Percentiles rank a stretch among this genome's conserved stretches.
Conservation (phyloP, 75 land plant species). For the Cupressus sempervirens region DNA sequence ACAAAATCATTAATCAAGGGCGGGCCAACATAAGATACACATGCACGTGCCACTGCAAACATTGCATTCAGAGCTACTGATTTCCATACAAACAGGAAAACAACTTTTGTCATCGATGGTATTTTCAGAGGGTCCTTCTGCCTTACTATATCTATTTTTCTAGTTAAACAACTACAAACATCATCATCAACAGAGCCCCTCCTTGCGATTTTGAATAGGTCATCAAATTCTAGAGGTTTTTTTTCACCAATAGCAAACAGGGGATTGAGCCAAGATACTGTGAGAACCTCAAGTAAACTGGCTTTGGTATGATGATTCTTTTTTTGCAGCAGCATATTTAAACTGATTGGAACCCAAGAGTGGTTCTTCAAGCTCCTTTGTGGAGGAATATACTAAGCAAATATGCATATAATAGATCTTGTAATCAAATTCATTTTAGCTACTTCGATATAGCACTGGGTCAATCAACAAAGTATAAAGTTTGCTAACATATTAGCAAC, state of each 20-base stretch:
- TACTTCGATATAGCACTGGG: too few species aligned
- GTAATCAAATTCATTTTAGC: too few species aligned
- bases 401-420: too few species aligned
- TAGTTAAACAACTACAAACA: conserved; percentile 34
- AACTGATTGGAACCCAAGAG: conserved; percentile 33
- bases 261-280: conserved; percentile 83
- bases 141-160: conserved; percentile 24
- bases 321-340: conserved; percentile 11
- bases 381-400: neutral
- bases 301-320: conserved; percentile 50
- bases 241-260: conserved; percentile 56
- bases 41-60: conserved; percentile 46
- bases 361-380: conserved; percentile 39
- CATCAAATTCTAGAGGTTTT: conserved; percentile 65
- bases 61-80: conserved; percentile 62
- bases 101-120: conserved; percentile 48
- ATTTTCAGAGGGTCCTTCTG: conserved; percentile 26
- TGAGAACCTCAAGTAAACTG: conserved; percentile 48
- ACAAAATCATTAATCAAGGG: conserved; percentile 85
- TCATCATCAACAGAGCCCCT: conserved; percentile 49
- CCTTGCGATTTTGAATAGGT: conserved; percentile 54
- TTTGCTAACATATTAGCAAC: too few species aligned
- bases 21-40: conserved; percentile 83
- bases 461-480: too few species aligned
- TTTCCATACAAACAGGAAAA: conserved; percentile 44